Conservation (phyloP, 2,329 filamentous ascomycete species). For the Emmonsiellopsis sp. region DNA sequence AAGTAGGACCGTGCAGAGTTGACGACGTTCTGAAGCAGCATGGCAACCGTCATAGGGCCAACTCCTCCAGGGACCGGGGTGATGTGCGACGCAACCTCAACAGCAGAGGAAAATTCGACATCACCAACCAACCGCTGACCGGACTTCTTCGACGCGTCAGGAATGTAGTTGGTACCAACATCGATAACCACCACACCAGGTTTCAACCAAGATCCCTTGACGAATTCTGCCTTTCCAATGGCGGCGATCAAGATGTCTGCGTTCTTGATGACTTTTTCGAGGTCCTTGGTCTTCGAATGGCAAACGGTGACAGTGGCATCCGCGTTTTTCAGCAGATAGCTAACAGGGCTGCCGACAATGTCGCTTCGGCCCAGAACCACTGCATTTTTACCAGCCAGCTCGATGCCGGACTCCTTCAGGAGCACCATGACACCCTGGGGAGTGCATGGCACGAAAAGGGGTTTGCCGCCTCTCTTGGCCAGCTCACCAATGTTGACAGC, state of each 20-base stretch:
- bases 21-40: constrained; percentile 93
- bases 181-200: constrained; percentile 92
- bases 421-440: constrained; percentile 96
- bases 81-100: constrained; percentile 79
- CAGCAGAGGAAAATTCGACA: constrained; percentile 80
- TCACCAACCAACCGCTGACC: constrained; percentile 89
- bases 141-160: constrained; percentile 81
- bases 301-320: constrained; percentile 95
- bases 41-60: constrained; percentile 97
- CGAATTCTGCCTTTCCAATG: constrained; percentile 76
- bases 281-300: constrained; percentile 73
- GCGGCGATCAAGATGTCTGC: constrained; percentile 89
- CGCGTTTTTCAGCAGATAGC: constrained; percentile 88
- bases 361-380: constrained; percentile 92
- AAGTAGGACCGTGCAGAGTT: constrained; percentile 74
- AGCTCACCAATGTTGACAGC: constrained; percentile 91
- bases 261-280: constrained; percentile 64
- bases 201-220: constrained; percentile 95
- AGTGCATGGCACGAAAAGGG: constrained; percentile 87
- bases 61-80: constrained; percentile 95
- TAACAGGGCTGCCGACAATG: constrained; percentile 94
- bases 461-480: constrained; percentile 84
- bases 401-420: constrained; percentile 71
- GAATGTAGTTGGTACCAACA: constrained; percentile 92
- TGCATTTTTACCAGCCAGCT: constrained; percentile 80